phyloP scores from a whole-genome alignment of 2,329 filamentous ascomycete genomes.

The Alternaria alternata region DNA sequence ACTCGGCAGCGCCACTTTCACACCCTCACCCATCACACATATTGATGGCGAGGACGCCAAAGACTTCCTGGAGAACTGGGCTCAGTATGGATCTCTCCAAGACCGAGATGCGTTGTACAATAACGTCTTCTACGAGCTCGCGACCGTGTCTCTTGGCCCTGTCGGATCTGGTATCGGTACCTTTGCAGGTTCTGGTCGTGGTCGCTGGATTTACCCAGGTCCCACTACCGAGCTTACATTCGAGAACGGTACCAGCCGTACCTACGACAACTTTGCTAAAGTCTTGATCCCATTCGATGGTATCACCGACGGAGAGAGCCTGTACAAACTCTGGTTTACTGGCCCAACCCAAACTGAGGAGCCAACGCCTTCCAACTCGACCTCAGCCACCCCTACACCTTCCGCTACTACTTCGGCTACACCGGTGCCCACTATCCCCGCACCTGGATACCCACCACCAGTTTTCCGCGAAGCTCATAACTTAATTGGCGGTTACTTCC shows the following conservation, averaged over 20 bases:
- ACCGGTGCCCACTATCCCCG: constrained; percentile 33
- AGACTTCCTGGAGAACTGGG: constrained; percentile 59
- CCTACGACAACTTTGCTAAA: constrained; percentile 55
- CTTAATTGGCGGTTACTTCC: constrained; percentile 57
- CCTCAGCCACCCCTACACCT: constrained; percentile 29
- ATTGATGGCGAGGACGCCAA: constrained; percentile 67
- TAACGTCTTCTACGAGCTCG: constrained; percentile 57
- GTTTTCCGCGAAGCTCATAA: constrained; percentile 53
- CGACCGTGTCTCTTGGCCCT: constrained; percentile 53
- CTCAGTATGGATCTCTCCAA: constrained; percentile 59
- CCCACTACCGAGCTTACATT: constrained; percentile 55
- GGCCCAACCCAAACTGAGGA: constrained; percentile 27
- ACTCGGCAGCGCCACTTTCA: constrained; percentile 52
- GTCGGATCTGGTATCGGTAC: constrained; percentile 54
- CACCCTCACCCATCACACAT: constrained; percentile 59
- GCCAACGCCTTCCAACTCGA: constrained; percentile 23
- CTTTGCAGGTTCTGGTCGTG: constrained; percentile 56
- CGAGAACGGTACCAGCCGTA: constrained; percentile 54
- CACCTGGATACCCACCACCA: constrained; percentile 57
- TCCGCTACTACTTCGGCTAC: constrained; percentile 23
- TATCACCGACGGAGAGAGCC: constrained; percentile 53
- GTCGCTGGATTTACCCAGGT: constrained; percentile 54
- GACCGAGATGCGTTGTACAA: constrained; percentile 67
- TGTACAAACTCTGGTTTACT: constrained; percentile 51
- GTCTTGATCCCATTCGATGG: constrained; percentile 53